Evolutionary conservation across 2,329 filamentous ascomycete genomes (phyloP).

Genomic region (Penicillium sp.): DNA sequence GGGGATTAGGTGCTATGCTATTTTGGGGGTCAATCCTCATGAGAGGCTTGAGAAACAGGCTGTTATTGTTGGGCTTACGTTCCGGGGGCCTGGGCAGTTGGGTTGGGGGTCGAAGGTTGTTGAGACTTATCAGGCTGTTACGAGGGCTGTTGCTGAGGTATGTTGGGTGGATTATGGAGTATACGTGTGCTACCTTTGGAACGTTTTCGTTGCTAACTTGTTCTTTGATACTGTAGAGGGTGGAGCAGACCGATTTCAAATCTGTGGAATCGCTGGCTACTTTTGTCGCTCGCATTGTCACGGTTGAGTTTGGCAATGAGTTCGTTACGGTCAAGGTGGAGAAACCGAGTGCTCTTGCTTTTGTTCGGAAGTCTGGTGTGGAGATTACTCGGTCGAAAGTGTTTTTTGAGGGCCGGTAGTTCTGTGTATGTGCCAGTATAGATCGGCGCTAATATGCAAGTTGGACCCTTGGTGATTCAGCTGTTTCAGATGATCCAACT

Average conservation of each 20-base stretch:
- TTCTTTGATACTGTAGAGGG: constrained; percentile 30
- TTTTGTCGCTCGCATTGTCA: constrained; percentile 46
- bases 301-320: constrained; percentile 45
- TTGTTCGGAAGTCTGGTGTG: constrained; percentile 49
- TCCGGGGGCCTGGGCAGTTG: constrained; percentile 33
- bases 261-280: constrained; percentile 52
- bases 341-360: constrained; percentile 51
- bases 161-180: not conserved
- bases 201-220: constrained; percentile 11
- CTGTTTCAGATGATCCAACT: too few relatives aligned
- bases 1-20: constrained; percentile 44
- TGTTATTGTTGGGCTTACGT: constrained; percentile 43
- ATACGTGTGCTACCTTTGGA: constrained; percentile 1
- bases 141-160: constrained; percentile 40
- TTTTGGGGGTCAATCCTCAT: constrained; percentile 53
- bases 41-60: constrained; percentile 51
- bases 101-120: constrained; percentile 34
- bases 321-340: constrained; percentile 48
- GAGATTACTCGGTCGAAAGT: constrained; percentile 47
- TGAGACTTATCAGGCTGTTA: constrained; percentile 40
- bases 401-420: constrained; percentile 38
- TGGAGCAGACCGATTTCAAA: constrained; percentile 49
- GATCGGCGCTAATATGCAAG: not conserved
- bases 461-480: not conserved
- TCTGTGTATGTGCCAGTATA: constrained; percentile 2